A percentile compares a stretch with the other conserved stretches of the same genome.
Conservation (phyloP, 192 early-diverging fungal species). For the Rhizoclosmatium globosum region DNA sequence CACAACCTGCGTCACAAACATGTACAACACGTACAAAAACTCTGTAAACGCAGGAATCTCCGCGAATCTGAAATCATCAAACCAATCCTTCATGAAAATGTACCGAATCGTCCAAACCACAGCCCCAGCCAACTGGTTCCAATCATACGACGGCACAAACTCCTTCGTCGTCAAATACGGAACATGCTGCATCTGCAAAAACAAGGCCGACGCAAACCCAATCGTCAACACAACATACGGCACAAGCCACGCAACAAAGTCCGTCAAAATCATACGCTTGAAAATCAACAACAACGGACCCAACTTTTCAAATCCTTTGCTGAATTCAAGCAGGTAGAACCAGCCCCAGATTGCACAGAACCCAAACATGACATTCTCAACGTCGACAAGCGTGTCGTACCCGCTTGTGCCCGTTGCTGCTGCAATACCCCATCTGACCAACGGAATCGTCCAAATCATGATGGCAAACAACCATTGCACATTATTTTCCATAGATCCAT, state of each 20-base stretch:
- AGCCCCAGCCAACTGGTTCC: conserved; percentile 22
- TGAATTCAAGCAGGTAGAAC: conserved; percentile 19
- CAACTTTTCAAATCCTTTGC: conserved; percentile 27
- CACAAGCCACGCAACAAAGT: conserved; percentile 20
- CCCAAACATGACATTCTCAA: conserved; percentile 29
- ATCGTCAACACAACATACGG: conserved; percentile 14
- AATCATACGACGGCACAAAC: conserved; percentile 9
- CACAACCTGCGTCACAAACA: conserved; percentile 19
- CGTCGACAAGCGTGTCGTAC: not conserved
- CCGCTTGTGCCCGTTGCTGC: not conserved
- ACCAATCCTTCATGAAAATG: conserved; percentile 34
- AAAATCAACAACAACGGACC: conserved; percentile 39
- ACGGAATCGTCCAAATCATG: conserved; percentile 5
- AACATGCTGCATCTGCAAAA: conserved; percentile 37
- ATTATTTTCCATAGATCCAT: conserved; percentile 31
- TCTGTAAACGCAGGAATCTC: conserved; percentile 29
- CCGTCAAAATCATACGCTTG: conserved; percentile 29
- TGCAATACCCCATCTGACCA: conserved; percentile 25
- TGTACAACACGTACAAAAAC: conserved; percentile 27
- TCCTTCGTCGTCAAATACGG: conserved; percentile 4
- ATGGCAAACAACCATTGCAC: conserved; percentile 31
- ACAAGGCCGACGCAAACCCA: conserved; percentile 33
- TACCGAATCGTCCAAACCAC: conserved; percentile 29
- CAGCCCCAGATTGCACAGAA: conserved; percentile 29
- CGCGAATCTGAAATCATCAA: conserved; percentile 19